phyloP scores from a whole-genome alignment of 2,329 filamentous ascomycete genomes.

The Teratosphaeria gauchensis region DNA sequence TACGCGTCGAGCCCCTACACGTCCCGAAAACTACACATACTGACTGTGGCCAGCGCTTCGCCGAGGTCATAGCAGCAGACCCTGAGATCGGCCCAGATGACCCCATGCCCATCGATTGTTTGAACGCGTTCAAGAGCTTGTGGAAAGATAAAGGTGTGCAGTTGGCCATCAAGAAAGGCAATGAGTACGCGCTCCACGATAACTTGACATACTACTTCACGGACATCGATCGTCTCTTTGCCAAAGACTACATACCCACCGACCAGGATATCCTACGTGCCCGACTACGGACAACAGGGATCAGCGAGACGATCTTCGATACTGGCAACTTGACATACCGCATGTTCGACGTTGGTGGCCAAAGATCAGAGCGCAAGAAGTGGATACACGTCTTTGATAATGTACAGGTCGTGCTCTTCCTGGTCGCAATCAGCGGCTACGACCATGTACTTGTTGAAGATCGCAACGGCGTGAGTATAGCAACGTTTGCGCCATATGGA shows the following conservation, averaged over 20 bases:
- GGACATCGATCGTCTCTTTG: slow-evolving; percentile 53
- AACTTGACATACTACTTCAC: slow-evolving; percentile 86
- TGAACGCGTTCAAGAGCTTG: slow-evolving; percentile 70
- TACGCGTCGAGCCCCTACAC: slow-evolving; percentile 33
- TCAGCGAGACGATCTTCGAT: slow-evolving; percentile 91
- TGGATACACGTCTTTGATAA: slow-evolving; percentile 97
- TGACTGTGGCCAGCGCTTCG: slow-evolving; percentile 55
- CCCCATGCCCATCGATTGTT: slow-evolving; percentile 65
- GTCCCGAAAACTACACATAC: slow-evolving; percentile 1
- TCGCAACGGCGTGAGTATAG: slow-evolving; percentile 70
- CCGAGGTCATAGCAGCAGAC: slow-evolving; percentile 66
- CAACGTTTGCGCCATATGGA: slow-evolving; percentile 10
- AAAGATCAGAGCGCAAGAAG: slow-evolving; percentile 89
- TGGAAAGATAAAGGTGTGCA: slow-evolving; percentile 81
- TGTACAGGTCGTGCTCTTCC: slow-evolving; percentile 82
- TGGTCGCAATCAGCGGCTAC: slow-evolving; percentile 92
- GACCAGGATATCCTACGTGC: slow-evolving; percentile 93
- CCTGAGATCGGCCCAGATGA: slow-evolving; percentile 77
- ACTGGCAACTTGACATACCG: slow-evolving; percentile 85
- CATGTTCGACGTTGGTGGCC: slow-evolving; percentile 93
- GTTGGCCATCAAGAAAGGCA: slow-evolving; percentile 80
- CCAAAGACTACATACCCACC: slow-evolving; percentile 71
- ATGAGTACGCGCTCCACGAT: slow-evolving; percentile 93
- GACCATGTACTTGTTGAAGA: slow-evolving; percentile 95
- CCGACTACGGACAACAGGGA: slow-evolving; percentile 82